Conservation (phyloP, 129 eudicot genomes). For the Tanacetum coccineum region DNA sequence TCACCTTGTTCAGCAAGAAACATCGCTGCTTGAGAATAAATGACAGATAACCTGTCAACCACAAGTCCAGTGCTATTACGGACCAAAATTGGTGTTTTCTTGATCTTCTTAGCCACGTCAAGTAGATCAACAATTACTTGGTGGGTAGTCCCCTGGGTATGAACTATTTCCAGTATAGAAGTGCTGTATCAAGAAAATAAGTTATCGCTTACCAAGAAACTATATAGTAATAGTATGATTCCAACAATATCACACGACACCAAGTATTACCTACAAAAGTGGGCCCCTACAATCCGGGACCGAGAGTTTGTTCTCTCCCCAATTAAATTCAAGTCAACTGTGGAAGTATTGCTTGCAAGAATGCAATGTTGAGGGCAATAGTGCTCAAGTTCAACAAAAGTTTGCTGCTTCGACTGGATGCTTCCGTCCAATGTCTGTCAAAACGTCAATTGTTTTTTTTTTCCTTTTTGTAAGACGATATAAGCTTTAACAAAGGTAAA, state of each 20-base stretch:
- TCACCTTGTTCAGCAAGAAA: conserved; percentile 45
- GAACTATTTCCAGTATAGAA: conserved; percentile 53
- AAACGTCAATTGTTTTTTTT: neutral
- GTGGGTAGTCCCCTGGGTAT: conserved; percentile 38
- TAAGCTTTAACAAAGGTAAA: no score
- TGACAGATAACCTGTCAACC: conserved; percentile 37
- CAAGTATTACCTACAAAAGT: conserved; percentile 43
- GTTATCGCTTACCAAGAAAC: conserved; percentile 2
- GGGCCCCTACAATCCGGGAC: conserved; percentile 39
- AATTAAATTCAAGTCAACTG: conserved; percentile 34
- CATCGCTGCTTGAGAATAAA: conserved; percentile 42
- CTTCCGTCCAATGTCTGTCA: conserved; percentile 44
- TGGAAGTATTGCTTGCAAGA: conserved; percentile 40
- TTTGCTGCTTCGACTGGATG: conserved; percentile 37
- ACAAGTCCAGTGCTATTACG: conserved; percentile 38
- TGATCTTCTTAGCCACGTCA: conserved; percentile 44
- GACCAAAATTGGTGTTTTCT: conserved; percentile 49
- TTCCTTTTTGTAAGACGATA: neutral
- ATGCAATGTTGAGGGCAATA: conserved; percentile 48
- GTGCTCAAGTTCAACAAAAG: conserved; percentile 39
- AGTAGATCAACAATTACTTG: conserved; percentile 56
- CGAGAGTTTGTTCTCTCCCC: conserved; percentile 37
- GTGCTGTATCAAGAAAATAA: conserved; percentile 28
- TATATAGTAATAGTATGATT: neutral
- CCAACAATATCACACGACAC: neutral